A percentile compares a stretch with the other conserved stretches of the same genome.
phyloP scores from a whole-genome alignment of 805 yeast species.

The Schwanniomyces yamadae region DNA sequence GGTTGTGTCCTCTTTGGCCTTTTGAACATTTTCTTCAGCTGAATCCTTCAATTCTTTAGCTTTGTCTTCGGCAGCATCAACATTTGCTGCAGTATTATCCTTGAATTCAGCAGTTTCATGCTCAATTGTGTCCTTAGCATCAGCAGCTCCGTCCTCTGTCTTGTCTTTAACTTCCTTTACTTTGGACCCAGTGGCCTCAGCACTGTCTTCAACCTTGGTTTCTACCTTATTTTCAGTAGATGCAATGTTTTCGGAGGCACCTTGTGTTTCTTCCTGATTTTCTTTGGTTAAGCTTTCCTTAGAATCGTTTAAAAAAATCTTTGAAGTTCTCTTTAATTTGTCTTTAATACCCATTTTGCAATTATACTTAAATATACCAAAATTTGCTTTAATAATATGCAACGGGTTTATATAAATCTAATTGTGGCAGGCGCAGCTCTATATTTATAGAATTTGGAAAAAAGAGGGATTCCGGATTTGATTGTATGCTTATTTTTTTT shows the following conservation, averaged over 20 bases:
- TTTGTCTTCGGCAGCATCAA: conserved; percentile 6
- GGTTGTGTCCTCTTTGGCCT: conserved; percentile 6
- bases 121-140: conserved; percentile 9
- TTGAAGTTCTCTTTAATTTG: conserved; percentile 39
- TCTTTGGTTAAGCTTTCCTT: conserved; percentile 19
- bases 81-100: conserved; percentile 6
- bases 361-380: background rate
- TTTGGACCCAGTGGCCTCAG: background rate
- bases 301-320: conserved; percentile 28
- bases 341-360: conserved; percentile 36
- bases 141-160: conserved; percentile 7
- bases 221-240: conserved; percentile 5
- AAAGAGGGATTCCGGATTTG: background rate
- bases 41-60: background rate
- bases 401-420: background rate
- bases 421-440: conserved; percentile 3
- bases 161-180: conserved; percentile 1
- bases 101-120: no score
- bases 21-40: background rate
- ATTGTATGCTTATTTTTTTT: background rate
- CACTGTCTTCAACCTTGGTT: conserved; percentile 1
- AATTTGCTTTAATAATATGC: background rate
- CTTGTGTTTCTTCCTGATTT: conserved; percentile 6
- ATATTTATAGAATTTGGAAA: conserved; percentile 2
- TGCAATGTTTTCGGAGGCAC: conserved; percentile 6